Percentiles rank a stretch among this genome's conserved stretches.
These are phyloP conservation scores for Wickerhamomyces chambardii DNA, from an alignment of 805 yeast genomes.

Conservation along the genomic window DNA sequence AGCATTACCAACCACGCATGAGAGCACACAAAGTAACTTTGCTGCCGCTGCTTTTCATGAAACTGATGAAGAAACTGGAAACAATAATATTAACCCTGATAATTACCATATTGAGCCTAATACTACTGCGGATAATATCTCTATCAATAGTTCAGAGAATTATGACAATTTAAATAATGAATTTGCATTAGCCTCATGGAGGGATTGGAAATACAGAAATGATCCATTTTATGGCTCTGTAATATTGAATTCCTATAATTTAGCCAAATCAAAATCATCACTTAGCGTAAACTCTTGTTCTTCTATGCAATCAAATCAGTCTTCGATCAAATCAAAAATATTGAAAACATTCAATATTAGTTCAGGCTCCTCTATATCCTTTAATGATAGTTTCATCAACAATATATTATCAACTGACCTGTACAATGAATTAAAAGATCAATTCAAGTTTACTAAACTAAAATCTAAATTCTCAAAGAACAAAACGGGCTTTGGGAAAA, in stretches of 20 bases:
- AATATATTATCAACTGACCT: too few species aligned
- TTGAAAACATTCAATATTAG: neutral
- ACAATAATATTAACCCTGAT: too few species aligned
- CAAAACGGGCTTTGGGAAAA: too few species aligned
- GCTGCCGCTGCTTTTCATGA: too few species aligned
- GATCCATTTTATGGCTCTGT: slow-evolving; percentile 54
- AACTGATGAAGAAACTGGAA: too few species aligned
- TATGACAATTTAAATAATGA: slow-evolving; percentile 7
- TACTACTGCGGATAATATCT: neutral
- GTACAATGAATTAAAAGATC: too few species aligned
- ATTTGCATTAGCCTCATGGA: slow-evolving; percentile 69
- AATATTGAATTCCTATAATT: slow-evolving; percentile 20
- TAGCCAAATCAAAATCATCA: slow-evolving; percentile 15
- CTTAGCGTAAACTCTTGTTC: slow-evolving; percentile 8
- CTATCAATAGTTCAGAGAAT: neutral
- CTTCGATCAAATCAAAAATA: slow-evolving; percentile 6
- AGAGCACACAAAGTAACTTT: too few species aligned
- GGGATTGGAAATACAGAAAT: slow-evolving; percentile 79
- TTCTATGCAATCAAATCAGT: neutral
- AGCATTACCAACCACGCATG: too few species aligned
- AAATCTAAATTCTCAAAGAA: too few species aligned
- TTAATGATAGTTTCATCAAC: too few species aligned
- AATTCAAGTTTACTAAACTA: too few species aligned
- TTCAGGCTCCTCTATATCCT: too few species aligned
- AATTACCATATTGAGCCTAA: slow-evolving; percentile 5